Base-by-base conservation (phyloP, 768 basidiomycete species). In the Xerocomellus dryophilus region DNA sequence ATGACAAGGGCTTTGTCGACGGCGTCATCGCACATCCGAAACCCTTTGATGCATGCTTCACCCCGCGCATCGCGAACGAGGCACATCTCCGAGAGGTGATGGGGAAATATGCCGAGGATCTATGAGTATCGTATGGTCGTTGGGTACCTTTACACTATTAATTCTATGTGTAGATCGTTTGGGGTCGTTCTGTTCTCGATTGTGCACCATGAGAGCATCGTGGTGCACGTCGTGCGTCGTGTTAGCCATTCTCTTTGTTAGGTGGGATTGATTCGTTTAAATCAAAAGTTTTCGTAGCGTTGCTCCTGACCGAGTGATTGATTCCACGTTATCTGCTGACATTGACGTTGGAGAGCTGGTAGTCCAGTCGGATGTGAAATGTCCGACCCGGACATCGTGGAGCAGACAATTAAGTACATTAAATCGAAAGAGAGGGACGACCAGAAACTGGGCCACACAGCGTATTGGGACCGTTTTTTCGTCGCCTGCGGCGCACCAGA, bases 1-100 rank as follows among this genome's bases (percentile, higher is more conserved):
- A 90, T 61, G 75, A 76, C 9, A 68, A 78, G 36, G 83, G 77
- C 1, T 86, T 89, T 61, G 81, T 81, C 6, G 81, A 86, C 58
- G 81, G 79, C 4, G 81, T 84, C 15, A 81, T 86, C 60, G 76
- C 79, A 0, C 85, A 84, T 51, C 87, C 88, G 0, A 63, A 76
- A 43, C 84, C 81, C 1, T 89, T 88, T 65, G 75, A 76, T 27
- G 82, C 76, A 5, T 56, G 69, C 7, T 88, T 88, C 61, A 74
- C 77, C 53, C 82, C 84, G 0, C 63, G 85, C 8, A 51, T 65
- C 20, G 60, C 54, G 12, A 55, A 62, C n/a, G 61, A 58, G 41
- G 60, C 58, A 2, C 61, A 61, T 7, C 53, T 70, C n/a, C 62
- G 69, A 48, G 50, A 50, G 11, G 51, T 60, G 25, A 70, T 70